These are phyloP conservation scores for Tolypocladium album DNA, from an alignment of 2,329 filamentous ascomycete genomes.

Conservation along the genomic window DNA sequence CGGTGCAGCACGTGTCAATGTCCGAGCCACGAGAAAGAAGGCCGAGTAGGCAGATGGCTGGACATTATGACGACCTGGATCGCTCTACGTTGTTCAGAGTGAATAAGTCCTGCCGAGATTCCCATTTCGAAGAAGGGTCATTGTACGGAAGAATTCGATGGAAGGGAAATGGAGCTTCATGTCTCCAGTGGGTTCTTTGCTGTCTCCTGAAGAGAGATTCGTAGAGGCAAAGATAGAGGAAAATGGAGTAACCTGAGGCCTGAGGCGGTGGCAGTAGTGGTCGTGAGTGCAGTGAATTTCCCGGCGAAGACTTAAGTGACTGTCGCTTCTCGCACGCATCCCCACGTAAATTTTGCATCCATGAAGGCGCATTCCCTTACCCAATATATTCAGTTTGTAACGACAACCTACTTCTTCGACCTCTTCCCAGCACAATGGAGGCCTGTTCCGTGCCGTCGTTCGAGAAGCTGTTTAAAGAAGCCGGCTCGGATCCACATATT, in stretches of 20 bases:
- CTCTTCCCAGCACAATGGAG: neutral
- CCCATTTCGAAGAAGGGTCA: neutral
- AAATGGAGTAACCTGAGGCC: neutral
- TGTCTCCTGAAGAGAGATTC: neutral
- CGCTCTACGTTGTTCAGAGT: neutral
- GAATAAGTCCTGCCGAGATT: neutral
- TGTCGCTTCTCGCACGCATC: neutral
- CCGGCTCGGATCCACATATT: neutral
- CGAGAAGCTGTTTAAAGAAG: neutral
- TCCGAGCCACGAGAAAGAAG: neutral
- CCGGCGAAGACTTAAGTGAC: neutral
- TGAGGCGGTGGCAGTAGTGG: neutral
- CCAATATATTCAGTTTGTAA: neutral
- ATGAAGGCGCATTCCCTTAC: neutral
- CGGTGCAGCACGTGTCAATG: conserved; percentile 20
- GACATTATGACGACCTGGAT: neutral
- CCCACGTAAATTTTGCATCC: neutral
- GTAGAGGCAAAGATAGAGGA: neutral
- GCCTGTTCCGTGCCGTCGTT: neutral
- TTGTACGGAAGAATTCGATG: neutral
- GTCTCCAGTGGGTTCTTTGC: neutral
- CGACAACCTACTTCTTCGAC: neutral
- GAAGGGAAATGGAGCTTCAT: neutral
- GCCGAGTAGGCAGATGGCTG: neutral
- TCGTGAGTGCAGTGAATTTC: neutral